Evolutionary conservation across 257 asterid species (phyloP), one percentile per base, ranked within the genome.

Genomic region (Henckelia pumila): DNA sequence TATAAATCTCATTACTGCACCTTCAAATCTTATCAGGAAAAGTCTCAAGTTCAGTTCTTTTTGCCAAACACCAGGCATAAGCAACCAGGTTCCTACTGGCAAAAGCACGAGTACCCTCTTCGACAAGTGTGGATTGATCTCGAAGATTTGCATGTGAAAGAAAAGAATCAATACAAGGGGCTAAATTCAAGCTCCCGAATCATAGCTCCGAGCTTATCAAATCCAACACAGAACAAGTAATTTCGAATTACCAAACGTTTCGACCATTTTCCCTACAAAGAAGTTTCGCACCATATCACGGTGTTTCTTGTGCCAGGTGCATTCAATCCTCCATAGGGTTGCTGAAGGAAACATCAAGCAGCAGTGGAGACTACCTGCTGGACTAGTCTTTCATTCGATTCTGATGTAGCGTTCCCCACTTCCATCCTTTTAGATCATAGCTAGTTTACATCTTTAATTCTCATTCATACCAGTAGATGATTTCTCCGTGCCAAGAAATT

Each of bases 191-290:
- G 84, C 73, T 76, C 74, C 49, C 52, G 80, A 30, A 72, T 55
- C 75, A 69, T 81, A 76, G 88, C 89, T 44, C 87, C 86, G 68
- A 86, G 86, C 81, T 68, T 77, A 75, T 82, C 85, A 29, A 85
- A 83, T 73, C 89, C 89, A 30, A 86, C 78, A 19, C 87, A 86
- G 76, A 86, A 85, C 81, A 83, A 81, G 89, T 85, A 83, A 40
- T 40, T 40, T 40, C 5, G 50, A 40, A 40, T 40, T 40, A 6
- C n/a, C 50, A 40, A 11, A 11, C 11, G n/a, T 3, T 40, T 40
- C n/a, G 8, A 13, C 6, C 50, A 40, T 40, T 40, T 35, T 40
- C 13, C 50, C 6, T 40, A 11, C n/a, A 13, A 13, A 40, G 50
- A 40, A 40, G 50, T 40, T 40, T 40, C 5, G 17, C 1, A 11